Conservation (phyloP, 306 rosid genomes). For the Cicer bijugum region DNA sequence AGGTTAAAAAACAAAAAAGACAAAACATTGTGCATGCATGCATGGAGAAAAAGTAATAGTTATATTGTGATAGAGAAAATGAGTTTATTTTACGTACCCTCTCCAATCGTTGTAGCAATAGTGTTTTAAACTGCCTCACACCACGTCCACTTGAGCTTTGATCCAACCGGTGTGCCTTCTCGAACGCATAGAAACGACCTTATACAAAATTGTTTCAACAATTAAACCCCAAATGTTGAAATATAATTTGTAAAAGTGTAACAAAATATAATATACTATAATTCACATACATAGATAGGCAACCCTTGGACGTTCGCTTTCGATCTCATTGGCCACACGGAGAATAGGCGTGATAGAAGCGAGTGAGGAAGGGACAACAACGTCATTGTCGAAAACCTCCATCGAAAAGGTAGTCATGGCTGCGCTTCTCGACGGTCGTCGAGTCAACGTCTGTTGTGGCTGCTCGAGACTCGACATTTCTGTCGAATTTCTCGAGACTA, state of each 20-base stretch:
- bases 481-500: slow-evolving; percentile 24
- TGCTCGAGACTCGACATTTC: slow-evolving; percentile 67
- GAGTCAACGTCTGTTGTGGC: slow-evolving; percentile 57
- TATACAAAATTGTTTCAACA: background rate
- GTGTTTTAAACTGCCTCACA: slow-evolving; percentile 93
- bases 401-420: slow-evolving; percentile 81
- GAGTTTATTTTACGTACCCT: slow-evolving; percentile 56
- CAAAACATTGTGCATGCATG: slow-evolving; percentile 1
- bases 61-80: background rate
- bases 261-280: no score
- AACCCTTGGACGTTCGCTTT: slow-evolving; percentile 85
- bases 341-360: slow-evolving; percentile 89
- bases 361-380: slow-evolving; percentile 87
- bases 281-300: slow-evolving; percentile 72
- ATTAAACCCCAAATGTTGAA: background rate
- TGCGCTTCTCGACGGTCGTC: slow-evolving; percentile 87
- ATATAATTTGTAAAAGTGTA: no score
- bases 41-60: background rate
- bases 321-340: slow-evolving; percentile 89
- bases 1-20: background rate
- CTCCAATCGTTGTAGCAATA: slow-evolving; percentile 78
- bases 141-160: slow-evolving; percentile 92
- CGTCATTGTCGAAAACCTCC: slow-evolving; percentile 93
- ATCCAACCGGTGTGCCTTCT: slow-evolving; percentile 96
- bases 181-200: slow-evolving; percentile 98